Conservation (phyloP, 495 filamentous ascomycete species). For the Hypoxylon fragiforme region DNA sequence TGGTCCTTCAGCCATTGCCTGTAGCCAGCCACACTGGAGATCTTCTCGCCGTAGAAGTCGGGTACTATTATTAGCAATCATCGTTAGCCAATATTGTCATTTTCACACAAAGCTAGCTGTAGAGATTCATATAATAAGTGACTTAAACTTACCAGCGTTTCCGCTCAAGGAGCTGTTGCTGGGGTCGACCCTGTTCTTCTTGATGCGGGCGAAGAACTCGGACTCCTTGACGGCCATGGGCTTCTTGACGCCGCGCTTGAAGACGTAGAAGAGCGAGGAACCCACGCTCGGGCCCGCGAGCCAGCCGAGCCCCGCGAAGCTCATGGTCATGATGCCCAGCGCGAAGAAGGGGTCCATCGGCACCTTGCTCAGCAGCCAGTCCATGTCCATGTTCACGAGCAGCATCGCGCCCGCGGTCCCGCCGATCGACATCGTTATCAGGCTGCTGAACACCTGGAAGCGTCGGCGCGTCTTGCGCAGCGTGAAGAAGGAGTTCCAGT, state of each 20-base stretch:
- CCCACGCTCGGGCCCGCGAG: slow-evolving; percentile 80
- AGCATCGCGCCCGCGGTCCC: slow-evolving; percentile 64
- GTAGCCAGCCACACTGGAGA: slow-evolving; percentile 87
- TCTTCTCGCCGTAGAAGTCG: slow-evolving; percentile 90
- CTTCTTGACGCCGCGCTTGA: slow-evolving; percentile 64
- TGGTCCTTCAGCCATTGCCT: slow-evolving; percentile 96
- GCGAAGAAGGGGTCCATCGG: slow-evolving; percentile 85
- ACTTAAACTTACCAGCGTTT: slow-evolving; percentile 57
- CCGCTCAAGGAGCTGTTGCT: slow-evolving; percentile 53
- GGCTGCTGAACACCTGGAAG: slow-evolving; percentile 75
- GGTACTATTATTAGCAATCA: slow-evolving; percentile 43
- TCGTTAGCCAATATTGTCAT: slow-evolving; percentile 3
- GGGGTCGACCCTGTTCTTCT: slow-evolving; percentile 87
- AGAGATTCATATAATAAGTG: background rate
- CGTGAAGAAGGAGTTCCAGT: slow-evolving; percentile 93
- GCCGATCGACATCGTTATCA: slow-evolving; percentile 62
- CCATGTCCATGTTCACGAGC: slow-evolving; percentile 67
- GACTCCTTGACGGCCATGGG: slow-evolving; percentile 82
- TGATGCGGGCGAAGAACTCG: slow-evolving; percentile 86
- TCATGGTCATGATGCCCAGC: slow-evolving; percentile 73
- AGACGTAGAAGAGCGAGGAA: slow-evolving; percentile 69
- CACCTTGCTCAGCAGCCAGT: slow-evolving; percentile 66
- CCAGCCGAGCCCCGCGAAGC: slow-evolving; percentile 79
- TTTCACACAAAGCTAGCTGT: background rate
- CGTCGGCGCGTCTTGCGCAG: slow-evolving; percentile 82